Evolutionary conservation across 202 grass and related monocot genomes (phyloP).

Genomic region (Bolboschoenoplectus hybrid): DNA sequence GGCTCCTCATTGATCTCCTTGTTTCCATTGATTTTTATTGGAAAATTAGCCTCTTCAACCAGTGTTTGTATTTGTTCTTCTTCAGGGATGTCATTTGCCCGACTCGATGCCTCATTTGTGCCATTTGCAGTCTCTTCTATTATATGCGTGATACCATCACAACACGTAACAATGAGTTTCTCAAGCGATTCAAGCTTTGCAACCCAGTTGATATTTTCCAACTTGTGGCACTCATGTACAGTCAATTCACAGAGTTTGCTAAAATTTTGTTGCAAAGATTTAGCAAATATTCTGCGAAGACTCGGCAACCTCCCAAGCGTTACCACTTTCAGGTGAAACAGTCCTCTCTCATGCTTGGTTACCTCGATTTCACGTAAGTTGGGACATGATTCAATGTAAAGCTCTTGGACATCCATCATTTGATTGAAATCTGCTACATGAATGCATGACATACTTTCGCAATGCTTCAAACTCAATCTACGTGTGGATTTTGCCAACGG

Average conservation of each 20-base stretch:
- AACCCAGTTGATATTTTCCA: constrained; percentile 59
- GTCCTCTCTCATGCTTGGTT: constrained; percentile 26
- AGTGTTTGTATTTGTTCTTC: constrained; percentile 34
- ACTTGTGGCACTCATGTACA: constrained; percentile 54
- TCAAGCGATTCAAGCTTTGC: constrained; percentile 59
- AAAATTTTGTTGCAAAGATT: constrained; percentile 48
- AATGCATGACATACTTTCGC: constrained; percentile 51
- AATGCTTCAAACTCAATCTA: constrained; percentile 56
- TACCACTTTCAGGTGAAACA: constrained; percentile 50
- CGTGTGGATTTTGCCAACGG: constrained; percentile 67
- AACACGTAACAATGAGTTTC: constrained; percentile 54
- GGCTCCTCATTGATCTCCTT: background rate
- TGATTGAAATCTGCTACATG: constrained; percentile 53
- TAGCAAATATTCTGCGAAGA: constrained; percentile 47
- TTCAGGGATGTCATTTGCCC: background rate
- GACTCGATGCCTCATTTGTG: background rate
- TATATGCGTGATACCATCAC: constrained; percentile 52
- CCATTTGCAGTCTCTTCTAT: constrained; percentile 41
- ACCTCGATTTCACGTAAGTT: constrained; percentile 52
- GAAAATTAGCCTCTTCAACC: constrained; percentile 1
- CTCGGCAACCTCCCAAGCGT: constrained; percentile 51
- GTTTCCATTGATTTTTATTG: background rate
- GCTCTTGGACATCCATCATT: constrained; percentile 58
- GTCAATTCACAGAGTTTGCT: constrained; percentile 54
- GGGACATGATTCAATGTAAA: constrained; percentile 61